Percentiles rank a stretch among this genome's conserved stretches.
Conservation (phyloP, 1,139 yeast species). For the Taphrina sp. region DNA sequence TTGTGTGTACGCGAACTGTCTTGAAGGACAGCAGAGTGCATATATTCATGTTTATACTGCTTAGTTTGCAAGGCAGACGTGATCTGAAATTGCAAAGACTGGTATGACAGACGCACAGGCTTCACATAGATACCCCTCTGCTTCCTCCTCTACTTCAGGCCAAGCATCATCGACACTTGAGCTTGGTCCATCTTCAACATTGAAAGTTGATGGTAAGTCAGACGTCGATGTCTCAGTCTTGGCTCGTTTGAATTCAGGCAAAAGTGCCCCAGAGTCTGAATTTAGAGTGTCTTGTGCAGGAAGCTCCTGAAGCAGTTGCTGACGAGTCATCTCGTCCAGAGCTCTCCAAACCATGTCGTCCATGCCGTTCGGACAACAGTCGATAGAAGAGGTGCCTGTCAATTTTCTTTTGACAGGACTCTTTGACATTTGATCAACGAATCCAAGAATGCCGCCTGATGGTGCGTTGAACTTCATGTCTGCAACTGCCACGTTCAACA, state of each 20-base stretch:
- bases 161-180: slow-evolving; percentile 4
- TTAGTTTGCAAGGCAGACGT: slow-evolving; percentile 3
- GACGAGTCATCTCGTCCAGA: slow-evolving; percentile 7
- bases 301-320: background rate
- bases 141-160: slow-evolving; percentile 20
- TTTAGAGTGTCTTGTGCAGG: background rate
- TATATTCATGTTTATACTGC: no score
- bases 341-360: slow-evolving; percentile 16
- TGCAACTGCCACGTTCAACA: slow-evolving; percentile 34
- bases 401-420: background rate
- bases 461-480: slow-evolving; percentile 25
- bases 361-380: slow-evolving; percentile 16
- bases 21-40: no score
- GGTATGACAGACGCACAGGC: slow-evolving; percentile 24
- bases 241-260: no score
- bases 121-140: slow-evolving; percentile 11
- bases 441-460: slow-evolving; percentile 1
- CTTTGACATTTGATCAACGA: background rate
- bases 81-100: slow-evolving; percentile 17
- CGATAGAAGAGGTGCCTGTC: background rate
- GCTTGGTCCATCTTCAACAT: no score
- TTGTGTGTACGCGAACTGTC: no score
- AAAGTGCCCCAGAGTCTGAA: no score
- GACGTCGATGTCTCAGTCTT: no score
- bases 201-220: no score